Evolutionary conservation across 129 eudicot species (phyloP), one percentile per base, ranked within the genome.

Genomic region (Glebionis coronaria): DNA sequence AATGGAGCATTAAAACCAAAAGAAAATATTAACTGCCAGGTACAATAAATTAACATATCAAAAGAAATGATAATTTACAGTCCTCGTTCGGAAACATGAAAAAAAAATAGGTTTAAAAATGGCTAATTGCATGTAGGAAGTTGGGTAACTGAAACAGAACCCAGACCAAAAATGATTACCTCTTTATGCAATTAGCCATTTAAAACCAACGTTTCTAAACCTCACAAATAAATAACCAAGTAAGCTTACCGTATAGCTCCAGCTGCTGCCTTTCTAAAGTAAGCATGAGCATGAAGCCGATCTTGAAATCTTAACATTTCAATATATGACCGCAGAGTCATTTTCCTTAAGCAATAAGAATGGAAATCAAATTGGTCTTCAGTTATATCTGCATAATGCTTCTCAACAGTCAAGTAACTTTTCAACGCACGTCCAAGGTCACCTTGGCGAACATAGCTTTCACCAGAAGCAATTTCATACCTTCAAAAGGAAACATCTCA

Each of bases 331-430:
- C 99, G 89, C 64, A 94, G 84, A 55, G 99, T 94, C 99, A 94
- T 94, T 82, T 94, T 94, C 63, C 99, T 87, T 66, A 94, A 83
- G 74, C 99, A 94, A 76, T 94, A 94, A 4, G 99, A 90, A 65
- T 94, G 99, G 79, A 94, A 94, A 53, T 94, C 99, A 72, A 94
- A 94, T 68, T 94, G 99, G 73, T 94, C 98, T 73, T 92, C 99
- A 0, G 90, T 90, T 51, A 94, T 94, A 74, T 94, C 99, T 27
- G 99, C 86, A 82, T 94, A 94, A 74, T 94, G 99, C 76, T 94
- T 94, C 79, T 94, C 99, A 52, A 94, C 97, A 20, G 90, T 90
- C 72, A 94, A 80, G 69, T 82, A 94, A 56, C 83, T 94, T 78
- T 94, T 94, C 78, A 90, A 80, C 15, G 99, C 88, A 65, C 91